A percentile compares a stretch with the other conserved stretches of the same genome.
These are phyloP conservation scores for Tylopilus rubrobrunneus DNA, from an alignment of 768 basidiomycete species.

Conservation along the genomic window DNA sequence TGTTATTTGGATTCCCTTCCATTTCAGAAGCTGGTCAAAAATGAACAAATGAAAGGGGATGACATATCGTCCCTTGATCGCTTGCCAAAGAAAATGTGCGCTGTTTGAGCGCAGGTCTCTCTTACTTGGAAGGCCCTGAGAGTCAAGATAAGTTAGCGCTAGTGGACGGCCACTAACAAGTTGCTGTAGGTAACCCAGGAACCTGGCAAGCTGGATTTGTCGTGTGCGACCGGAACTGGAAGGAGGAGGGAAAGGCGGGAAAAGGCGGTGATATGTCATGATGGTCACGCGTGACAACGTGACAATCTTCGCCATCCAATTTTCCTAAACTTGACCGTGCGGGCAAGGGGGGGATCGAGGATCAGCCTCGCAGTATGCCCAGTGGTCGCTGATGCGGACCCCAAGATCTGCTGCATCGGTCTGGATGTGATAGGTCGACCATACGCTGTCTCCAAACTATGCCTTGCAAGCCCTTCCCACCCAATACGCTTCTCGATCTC, in stretches of 20 bases:
- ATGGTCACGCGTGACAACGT: slow-evolving; percentile 17
- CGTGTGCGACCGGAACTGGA: slow-evolving; percentile 3
- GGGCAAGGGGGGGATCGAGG: slow-evolving; percentile 5
- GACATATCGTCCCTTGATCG: slow-evolving; percentile 30
- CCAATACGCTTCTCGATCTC: neutral
- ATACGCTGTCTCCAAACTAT: neutral
- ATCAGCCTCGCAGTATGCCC: neutral
- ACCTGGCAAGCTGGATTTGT: slow-evolving; percentile 2
- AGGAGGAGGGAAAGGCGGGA: neutral
- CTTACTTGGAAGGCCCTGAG: slow-evolving; percentile 4
- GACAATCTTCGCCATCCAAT: slow-evolving; percentile 14
- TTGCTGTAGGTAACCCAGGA: slow-evolving; percentile 3
- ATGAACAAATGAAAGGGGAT: slow-evolving; percentile 28
- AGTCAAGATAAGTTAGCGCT: slow-evolving; percentile 7
- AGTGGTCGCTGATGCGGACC: neutral
- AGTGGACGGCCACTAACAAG: neutral
- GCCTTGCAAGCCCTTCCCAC: neutral
- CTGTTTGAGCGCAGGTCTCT: slow-evolving; percentile 24
- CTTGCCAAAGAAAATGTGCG: slow-evolving; percentile 20
- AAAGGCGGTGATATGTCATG: neutral
- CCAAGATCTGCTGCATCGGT: slow-evolving; percentile 14
- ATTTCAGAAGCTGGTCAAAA: slow-evolving; percentile 29
- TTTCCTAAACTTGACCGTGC: slow-evolving; percentile 5
- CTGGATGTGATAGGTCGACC: neutral
- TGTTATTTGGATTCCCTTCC: slow-evolving; percentile 24